A percentile compares a stretch with the other conserved stretches of the same genome.
phyloP scores from a whole-genome alignment of 495 filamentous ascomycete genomes.

The Penicillium soppii region DNA sequence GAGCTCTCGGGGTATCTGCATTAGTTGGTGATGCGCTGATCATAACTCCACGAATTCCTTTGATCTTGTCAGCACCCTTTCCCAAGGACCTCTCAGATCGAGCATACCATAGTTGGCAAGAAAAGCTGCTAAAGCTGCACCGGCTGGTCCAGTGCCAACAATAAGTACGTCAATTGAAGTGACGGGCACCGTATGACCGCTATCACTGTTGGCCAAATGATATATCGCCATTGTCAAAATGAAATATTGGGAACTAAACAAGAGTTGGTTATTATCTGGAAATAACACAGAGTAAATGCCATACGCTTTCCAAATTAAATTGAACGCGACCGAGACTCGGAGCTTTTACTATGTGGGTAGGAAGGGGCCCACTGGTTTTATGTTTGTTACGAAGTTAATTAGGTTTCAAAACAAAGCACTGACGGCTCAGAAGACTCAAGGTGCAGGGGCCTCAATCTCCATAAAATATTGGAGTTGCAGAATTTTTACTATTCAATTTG shows the following conservation, averaged over 20 bases:
- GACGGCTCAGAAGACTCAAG: too few relatives aligned
- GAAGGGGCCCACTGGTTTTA: not conserved
- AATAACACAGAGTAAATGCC: too few relatives aligned
- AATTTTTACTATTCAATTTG: too few relatives aligned
- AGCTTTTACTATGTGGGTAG: not conserved
- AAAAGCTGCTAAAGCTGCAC: conserved; percentile 54
- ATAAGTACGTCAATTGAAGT: conserved; percentile 48
- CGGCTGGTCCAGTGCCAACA: conserved; percentile 56
- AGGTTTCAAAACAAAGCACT: too few relatives aligned
- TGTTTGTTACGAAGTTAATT: not conserved
- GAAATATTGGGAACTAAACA: not conserved
- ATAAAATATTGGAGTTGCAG: too few relatives aligned
- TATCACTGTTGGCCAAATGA: conserved; percentile 5
- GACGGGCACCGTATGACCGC: not conserved
- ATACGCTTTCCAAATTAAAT: too few relatives aligned
- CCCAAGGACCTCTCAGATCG: not conserved
- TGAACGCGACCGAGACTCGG: not conserved
- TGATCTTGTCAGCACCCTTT: not conserved
- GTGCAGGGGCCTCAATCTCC: too few relatives aligned
- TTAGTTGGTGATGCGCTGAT: conserved; percentile 45
- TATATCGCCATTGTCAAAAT: conserved; percentile 11
- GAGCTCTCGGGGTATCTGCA: conserved; percentile 53
- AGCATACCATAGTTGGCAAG: conserved; percentile 48
- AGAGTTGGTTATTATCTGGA: too few relatives aligned
- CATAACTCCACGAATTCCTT: conserved; percentile 49